phyloP scores from a whole-genome alignment of 495 filamentous ascomycete species.

The Podospora appendiculata region DNA sequence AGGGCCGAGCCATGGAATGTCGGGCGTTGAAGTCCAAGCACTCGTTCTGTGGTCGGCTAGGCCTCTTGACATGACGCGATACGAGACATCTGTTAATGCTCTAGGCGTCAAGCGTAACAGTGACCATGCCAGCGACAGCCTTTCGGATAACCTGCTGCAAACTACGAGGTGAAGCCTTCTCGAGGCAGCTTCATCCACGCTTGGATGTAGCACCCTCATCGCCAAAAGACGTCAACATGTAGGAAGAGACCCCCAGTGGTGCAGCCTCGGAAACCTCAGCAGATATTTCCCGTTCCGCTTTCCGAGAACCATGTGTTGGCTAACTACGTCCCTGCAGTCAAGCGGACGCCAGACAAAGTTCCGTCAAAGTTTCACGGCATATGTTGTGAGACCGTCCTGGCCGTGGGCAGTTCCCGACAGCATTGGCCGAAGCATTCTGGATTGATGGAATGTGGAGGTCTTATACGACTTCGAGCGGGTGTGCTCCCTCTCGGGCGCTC shows the following conservation, averaged over 20 bases:
- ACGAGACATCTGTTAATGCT: constrained; percentile 41
- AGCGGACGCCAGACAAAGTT: background rate
- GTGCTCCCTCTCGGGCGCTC: background rate
- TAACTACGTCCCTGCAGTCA: background rate
- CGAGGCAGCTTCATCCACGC: no score
- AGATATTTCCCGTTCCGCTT: constrained; percentile 2
- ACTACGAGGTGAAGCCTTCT: no score
- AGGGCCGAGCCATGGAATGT: background rate
- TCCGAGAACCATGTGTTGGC: constrained; percentile 2
- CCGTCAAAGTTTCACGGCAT: constrained; percentile 13
- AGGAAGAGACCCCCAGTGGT: background rate
- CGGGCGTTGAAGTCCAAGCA: constrained; percentile 47
- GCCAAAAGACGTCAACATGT: no score
- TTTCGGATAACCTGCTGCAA: background rate
- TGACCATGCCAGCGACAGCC: background rate
- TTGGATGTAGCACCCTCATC: no score
- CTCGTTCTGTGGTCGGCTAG: constrained; percentile 61
- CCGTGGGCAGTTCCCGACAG: background rate
- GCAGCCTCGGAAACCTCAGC: background rate
- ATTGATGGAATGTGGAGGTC: background rate
- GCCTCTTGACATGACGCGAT: constrained; percentile 52
- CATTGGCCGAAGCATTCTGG: background rate
- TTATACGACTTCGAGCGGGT: background rate
- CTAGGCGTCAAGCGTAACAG: constrained; percentile 1
- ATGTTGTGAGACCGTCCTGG: constrained; percentile 11